phyloP scores from a whole-genome alignment of 805 yeast species.

The Candida dajiaensis region DNA sequence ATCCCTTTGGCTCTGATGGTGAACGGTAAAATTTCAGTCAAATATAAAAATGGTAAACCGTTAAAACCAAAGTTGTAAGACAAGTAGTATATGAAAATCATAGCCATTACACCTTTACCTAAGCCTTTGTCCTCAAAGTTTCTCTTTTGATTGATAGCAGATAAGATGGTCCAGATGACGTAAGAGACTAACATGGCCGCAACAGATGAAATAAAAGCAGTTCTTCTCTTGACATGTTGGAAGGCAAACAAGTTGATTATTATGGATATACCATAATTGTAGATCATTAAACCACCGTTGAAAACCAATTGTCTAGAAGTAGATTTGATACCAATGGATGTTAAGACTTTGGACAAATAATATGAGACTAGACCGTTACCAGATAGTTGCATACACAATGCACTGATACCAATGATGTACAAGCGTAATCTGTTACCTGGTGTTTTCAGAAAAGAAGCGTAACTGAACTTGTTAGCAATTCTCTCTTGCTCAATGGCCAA shows the following conservation, averaged over 20 bases:
- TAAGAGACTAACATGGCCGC: constrained; percentile 30
- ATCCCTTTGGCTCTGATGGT: constrained; percentile 24
- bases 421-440: constrained; percentile 36
- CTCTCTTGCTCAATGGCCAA: constrained; percentile 37
- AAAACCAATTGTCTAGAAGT: constrained; percentile 37
- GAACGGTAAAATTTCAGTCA: constrained; percentile 34
- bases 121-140: constrained; percentile 32
- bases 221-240: constrained; percentile 29
- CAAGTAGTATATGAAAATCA: constrained; percentile 40
- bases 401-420: constrained; percentile 27
- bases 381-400: constrained; percentile 36
- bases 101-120: constrained; percentile 40
- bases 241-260: constrained; percentile 8
- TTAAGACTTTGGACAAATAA: constrained; percentile 42
- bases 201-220: constrained; percentile 28
- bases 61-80: constrained; percentile 36
- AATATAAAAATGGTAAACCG: constrained; percentile 39
- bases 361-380: constrained; percentile 47
- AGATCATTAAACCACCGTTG: constrained; percentile 43
- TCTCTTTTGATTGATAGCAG: constrained; percentile 38
- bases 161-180: constrained; percentile 37
- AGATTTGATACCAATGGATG: constrained; percentile 45
- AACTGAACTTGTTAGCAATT: constrained; percentile 25
- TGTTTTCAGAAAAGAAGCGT: constrained; percentile 31
- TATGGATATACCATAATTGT: constrained; percentile 31